Percentiles rank a stretch among this genome's conserved stretches.
Evolutionary conservation across 2,329 filamentous ascomycete genomes (phyloP).

Genomic region (Stachybotrys chlorohalonatus): DNA sequence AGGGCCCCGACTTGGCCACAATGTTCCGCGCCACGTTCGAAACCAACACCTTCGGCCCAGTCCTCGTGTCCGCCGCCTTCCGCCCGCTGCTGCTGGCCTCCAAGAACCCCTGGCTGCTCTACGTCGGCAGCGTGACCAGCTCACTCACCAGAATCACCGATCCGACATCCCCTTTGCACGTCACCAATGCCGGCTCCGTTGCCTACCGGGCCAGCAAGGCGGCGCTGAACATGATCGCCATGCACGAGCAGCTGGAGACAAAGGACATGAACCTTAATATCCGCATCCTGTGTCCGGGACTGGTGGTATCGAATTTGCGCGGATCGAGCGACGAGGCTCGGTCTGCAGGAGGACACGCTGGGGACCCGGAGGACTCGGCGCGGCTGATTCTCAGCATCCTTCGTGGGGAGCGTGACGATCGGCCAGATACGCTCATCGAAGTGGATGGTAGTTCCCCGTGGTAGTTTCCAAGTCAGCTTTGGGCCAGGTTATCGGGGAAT

Average conservation of each 20-base stretch:
- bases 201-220: constrained; percentile 1
- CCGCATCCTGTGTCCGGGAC: background rate
- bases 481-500: too few relatives aligned
- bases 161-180: background rate
- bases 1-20: background rate
- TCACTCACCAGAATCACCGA: background rate
- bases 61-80: constrained; percentile 2
- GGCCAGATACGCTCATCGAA: background rate
- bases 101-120: background rate
- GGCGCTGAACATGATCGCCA: background rate
- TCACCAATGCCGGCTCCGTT: background rate
- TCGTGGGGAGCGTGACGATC: background rate
- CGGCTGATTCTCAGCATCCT: background rate
- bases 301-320: background rate
- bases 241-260: background rate
- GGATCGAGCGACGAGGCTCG: background rate
- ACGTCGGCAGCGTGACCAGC: background rate
- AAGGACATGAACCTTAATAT: background rate
- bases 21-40: constrained; percentile 1
- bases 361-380: background rate
- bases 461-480: too few relatives aligned
- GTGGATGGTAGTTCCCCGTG: background rate
- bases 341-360: background rate
- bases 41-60: constrained; percentile 1
- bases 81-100: constrained; percentile 1